A percentile compares a stretch with the other conserved stretches of the same genome.
Evolutionary conservation across 108 stramenopile species (phyloP).

Genomic region (Cyclotella distinguenda): DNA sequence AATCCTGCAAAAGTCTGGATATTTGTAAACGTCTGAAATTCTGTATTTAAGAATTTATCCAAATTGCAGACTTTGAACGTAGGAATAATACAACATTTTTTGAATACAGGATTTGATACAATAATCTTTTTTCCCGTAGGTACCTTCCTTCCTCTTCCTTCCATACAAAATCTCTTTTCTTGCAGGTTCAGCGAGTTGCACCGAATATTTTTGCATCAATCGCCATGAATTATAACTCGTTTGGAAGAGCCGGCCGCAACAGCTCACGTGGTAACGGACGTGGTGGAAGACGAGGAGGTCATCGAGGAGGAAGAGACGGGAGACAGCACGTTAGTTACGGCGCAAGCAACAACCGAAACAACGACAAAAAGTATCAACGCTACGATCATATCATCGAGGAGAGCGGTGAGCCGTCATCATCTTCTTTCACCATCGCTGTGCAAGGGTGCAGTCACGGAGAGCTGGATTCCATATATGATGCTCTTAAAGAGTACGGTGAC

Average conservation of each 20-base stretch:
- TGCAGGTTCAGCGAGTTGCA: too few relatives aligned
- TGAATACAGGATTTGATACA: too few relatives aligned
- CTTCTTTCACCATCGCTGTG: conserved; percentile 80
- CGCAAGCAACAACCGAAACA: background rate
- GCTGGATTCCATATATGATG: conserved; percentile 91
- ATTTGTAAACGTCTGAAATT: too few relatives aligned
- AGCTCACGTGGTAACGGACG: background rate
- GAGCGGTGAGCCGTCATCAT: conserved; percentile 25
- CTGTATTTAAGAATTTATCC: too few relatives aligned
- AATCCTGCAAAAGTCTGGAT: too few relatives aligned
- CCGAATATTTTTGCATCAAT: too few relatives aligned
- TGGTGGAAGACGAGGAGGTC: conserved; percentile 8
- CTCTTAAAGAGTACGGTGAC: conserved; percentile 50
- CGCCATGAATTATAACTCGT: conserved; percentile 6
- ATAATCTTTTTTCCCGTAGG: too few relatives aligned
- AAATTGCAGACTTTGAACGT: too few relatives aligned
- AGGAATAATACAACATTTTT: too few relatives aligned
- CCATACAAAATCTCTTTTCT: too few relatives aligned
- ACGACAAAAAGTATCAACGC: background rate
- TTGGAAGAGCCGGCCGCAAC: background rate
- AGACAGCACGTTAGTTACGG: background rate
- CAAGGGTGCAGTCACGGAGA: conserved; percentile 99
- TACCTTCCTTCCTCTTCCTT: too few relatives aligned
- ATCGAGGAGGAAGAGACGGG: conserved; percentile 1
- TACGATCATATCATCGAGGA: conserved; percentile 34